Conservation (phyloP, 371 early-diverging fungal species). For the Apophysomyces sp. region DNA sequence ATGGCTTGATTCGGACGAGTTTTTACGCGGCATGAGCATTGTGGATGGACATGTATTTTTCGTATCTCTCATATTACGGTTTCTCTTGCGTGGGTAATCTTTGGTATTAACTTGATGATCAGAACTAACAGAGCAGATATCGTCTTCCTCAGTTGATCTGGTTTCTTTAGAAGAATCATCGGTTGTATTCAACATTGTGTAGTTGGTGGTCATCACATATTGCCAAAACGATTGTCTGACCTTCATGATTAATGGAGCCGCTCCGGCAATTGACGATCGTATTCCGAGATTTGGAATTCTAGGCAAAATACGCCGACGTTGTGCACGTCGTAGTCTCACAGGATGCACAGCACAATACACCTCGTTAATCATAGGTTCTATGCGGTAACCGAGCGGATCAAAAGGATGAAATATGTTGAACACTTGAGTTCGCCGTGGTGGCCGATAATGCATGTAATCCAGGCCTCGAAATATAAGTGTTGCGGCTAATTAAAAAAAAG, state of each 20-base stretch:
- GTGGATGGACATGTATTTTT: too few relatives aligned
- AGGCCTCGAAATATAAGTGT: constrained; percentile 63
- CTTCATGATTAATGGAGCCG: constrained; percentile 15
- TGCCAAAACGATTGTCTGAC: constrained; percentile 18
- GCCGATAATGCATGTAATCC: constrained; percentile 47
- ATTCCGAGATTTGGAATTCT: constrained; percentile 32
- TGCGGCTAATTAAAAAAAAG: constrained; percentile 40
- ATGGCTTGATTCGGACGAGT: too few relatives aligned
- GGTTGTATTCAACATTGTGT: not conserved
- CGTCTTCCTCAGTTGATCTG: not conserved
- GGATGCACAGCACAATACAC: constrained; percentile 56
- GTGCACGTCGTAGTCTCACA: constrained; percentile 20
- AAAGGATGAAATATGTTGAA: constrained; percentile 70
- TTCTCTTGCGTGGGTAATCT: too few relatives aligned
- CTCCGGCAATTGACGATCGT: constrained; percentile 24
- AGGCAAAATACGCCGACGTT: constrained; percentile 17
- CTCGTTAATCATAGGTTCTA: constrained; percentile 64
- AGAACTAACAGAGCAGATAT: too few relatives aligned
- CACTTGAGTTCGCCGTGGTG: constrained; percentile 51
- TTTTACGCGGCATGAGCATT: too few relatives aligned
- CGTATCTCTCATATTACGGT: too few relatives aligned
- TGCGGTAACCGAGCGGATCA: constrained; percentile 70
- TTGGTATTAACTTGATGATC: too few relatives aligned
- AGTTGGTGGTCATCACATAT: constrained; percentile 5
- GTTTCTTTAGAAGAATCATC: not conserved